Conservation (phyloP, 352 stramenopile species). For the Globisporangium canariense region DNA sequence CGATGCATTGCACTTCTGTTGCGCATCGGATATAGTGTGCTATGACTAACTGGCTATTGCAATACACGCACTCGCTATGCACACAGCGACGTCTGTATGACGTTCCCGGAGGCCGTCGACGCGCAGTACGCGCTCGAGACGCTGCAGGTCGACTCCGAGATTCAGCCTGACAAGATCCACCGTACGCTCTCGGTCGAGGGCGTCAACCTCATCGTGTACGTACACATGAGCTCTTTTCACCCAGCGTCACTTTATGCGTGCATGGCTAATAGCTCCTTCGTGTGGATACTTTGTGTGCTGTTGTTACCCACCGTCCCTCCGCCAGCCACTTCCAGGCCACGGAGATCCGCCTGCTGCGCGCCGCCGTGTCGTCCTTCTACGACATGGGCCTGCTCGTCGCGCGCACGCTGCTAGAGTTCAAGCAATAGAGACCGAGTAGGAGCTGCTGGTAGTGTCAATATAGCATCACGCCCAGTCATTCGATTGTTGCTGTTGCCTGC, state of each 20-base stretch:
- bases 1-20: background rate
- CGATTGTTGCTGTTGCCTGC: too few species aligned
- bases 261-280: background rate
- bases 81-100: conserved; percentile 55
- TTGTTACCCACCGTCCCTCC: background rate
- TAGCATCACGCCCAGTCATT: background rate
- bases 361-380: conserved; percentile 85
- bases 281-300: background rate
- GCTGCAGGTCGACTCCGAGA: conserved; percentile 85
- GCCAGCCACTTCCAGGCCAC: conserved; percentile 77
- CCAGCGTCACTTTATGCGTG: conserved; percentile 4
- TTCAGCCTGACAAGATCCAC: conserved; percentile 85
- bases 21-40: background rate
- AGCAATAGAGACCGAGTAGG: conserved; percentile 45
- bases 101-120: conserved; percentile 62
- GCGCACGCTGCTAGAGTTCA: conserved; percentile 83
- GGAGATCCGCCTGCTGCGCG: conserved; percentile 79
- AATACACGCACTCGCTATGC: background rate
- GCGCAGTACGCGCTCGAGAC: conserved; percentile 71
- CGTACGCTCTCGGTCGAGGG: conserved; percentile 60
- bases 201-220: conserved; percentile 68
- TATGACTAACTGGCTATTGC: background rate
- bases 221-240: conserved; percentile 11
- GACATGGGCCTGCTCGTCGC: conserved; percentile 77
- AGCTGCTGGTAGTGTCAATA: background rate